Evolutionary conservation across 306 rosid species (phyloP), one percentile per base, ranked within the genome.

Genomic region (Cucumis cinereus): DNA sequence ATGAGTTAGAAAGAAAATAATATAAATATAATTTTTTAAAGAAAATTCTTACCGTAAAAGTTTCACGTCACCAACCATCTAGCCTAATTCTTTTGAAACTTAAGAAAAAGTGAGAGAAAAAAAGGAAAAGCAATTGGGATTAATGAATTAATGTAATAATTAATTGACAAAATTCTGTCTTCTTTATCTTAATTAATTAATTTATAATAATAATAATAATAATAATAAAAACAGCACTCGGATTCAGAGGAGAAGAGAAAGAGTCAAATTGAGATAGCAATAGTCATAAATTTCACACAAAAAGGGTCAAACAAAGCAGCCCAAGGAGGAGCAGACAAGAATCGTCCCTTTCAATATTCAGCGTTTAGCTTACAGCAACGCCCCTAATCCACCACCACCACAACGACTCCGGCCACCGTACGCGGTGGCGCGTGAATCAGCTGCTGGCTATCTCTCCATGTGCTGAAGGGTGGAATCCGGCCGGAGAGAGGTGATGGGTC

Each of bases 401-500:
- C 13, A 36, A 17, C 35, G 4, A 30, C 35, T 30, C 35, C 35
- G 35, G 35, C 59, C 76, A 19, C 73, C 91, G 77, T 77, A 64
- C 64, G 26, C 77, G 90, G 89, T 81, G 90, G 91, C 89, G 88
- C 82, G 79, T 82, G 87, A 35, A 13, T 55, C 57, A 9, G 58
- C 6, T 23, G 30, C 60, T 15, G 43, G 74, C 19, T 15, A 49
- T 45, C 22, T 80, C 76, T 82, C 74, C 63, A 70, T 84, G 84
- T 16, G 50, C 77, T 77, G 22, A 68, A 70, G n/a, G 12, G 56
- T 6, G 72, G 33, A 13, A 8, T n/a, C 19, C 23, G 64, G 56
- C n/a, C 36, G 71, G 76, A n/a, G n/a, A 47, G 89, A 72, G 83
- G 80, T 62, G 73, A 92, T 93, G 98, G 98, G 97, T 84, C 98